phyloP scores from a whole-genome alignment of 2,329 filamentous ascomycete species.

The Verticillium dahliae region DNA sequence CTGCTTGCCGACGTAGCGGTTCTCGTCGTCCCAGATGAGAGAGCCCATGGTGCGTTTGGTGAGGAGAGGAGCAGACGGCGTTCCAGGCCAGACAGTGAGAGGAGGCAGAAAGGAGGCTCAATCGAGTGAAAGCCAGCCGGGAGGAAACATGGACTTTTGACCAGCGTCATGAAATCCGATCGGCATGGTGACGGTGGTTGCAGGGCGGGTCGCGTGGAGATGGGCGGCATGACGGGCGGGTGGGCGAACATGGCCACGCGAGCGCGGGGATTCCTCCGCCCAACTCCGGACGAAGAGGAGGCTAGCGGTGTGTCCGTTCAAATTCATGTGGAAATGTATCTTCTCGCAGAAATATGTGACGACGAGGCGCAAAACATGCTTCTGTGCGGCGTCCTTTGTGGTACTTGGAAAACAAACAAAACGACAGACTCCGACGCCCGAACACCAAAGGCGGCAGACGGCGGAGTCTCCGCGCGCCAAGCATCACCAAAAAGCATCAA shows the following conservation, averaged over 20 bases:
- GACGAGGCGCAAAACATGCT: not conserved
- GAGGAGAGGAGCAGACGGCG: not conserved
- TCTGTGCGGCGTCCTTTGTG: not conserved
- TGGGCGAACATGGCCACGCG: not conserved
- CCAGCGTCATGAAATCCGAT: not conserved
- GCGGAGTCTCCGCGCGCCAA: not conserved
- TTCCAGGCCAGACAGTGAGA: no score
- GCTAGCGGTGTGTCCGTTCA: not conserved
- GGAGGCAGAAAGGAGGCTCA: not conserved
- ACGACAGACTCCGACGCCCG: no score
- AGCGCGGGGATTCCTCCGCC: not conserved
- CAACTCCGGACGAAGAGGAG: not conserved
- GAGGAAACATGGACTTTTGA: not conserved
- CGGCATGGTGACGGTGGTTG: not conserved
- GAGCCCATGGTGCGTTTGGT: constrained; percentile 22
- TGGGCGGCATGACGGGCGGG: not conserved
- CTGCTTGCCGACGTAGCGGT: constrained; percentile 23
- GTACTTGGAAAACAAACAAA: no score
- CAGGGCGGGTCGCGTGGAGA: not conserved
- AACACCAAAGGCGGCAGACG: not conserved
- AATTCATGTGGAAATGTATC: not conserved
- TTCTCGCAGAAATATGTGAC: not conserved
- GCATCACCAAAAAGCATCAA: no score
- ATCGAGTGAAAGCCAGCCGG: not conserved
- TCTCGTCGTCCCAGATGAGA: constrained; percentile 20